phyloP scores from a whole-genome alignment of 2,329 filamentous ascomycete genomes.

The Chaetomium olivaceum region DNA sequence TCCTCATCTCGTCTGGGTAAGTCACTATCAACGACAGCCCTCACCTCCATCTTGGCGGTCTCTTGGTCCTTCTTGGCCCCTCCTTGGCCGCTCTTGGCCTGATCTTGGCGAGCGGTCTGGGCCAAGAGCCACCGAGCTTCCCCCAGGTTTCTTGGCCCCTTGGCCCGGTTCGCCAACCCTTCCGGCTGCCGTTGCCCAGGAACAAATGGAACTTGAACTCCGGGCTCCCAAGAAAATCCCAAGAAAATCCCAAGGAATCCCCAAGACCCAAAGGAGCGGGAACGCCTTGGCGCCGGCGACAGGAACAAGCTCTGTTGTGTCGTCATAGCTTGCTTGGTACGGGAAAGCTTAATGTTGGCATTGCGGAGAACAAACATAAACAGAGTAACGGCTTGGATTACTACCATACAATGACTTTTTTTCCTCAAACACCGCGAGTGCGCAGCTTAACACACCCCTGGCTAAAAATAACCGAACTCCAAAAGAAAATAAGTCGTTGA shows the following conservation, averaged over 20 bases:
- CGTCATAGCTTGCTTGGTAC: background rate
- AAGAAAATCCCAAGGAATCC: background rate
- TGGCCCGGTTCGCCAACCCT: background rate
- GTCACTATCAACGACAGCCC: background rate
- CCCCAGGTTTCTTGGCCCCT: conserved; percentile 10
- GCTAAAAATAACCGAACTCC: too few relatives aligned
- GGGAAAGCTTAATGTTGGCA: background rate
- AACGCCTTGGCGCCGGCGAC: background rate
- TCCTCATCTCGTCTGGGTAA: background rate
- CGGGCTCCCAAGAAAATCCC: background rate
- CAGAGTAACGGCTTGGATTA: background rate
- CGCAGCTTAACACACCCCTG: too few relatives aligned
- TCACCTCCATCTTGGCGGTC: background rate
- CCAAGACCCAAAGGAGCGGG: background rate
- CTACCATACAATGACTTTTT: too few relatives aligned
- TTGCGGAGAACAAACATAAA: background rate
- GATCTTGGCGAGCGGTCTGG: background rate
- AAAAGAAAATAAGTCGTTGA: too few relatives aligned
- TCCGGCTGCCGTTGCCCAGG: conserved; percentile 5
- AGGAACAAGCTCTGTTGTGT: background rate
- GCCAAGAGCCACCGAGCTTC: background rate
- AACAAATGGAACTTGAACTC: conserved; percentile 3
- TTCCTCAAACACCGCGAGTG: too few relatives aligned
- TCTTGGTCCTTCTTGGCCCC: conserved; percentile 11
- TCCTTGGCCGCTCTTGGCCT: conserved; percentile 8